Percentiles rank a stretch among this genome's conserved stretches.
Evolutionary conservation across 345 rosid species (phyloP).

Genomic region (Toxicodendron radicans): DNA sequence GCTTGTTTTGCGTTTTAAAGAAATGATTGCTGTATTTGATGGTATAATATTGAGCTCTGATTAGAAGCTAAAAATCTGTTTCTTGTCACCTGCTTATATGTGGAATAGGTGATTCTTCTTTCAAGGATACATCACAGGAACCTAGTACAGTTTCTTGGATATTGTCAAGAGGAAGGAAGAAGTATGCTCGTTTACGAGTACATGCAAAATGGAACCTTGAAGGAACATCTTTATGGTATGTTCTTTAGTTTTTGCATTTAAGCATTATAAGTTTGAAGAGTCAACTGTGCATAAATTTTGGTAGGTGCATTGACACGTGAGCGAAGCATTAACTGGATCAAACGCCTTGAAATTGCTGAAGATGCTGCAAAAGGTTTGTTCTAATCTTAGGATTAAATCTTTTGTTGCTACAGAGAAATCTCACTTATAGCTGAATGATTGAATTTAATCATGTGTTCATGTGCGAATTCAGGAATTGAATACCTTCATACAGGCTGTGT

Average conservation of each 20-base stretch:
- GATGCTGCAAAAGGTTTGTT: slow-evolving; percentile 84
- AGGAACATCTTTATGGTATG: slow-evolving; percentile 95
- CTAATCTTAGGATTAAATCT: slow-evolving; percentile 1
- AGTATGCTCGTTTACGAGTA: slow-evolving; percentile 90
- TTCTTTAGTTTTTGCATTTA: slow-evolving; percentile 11
- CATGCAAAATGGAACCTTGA: slow-evolving; percentile 96
- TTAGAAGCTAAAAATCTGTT: slow-evolving; percentile 16
- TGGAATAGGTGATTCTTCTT: slow-evolving; percentile 78
- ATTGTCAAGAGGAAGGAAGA: slow-evolving; percentile 90
- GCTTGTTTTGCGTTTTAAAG: not conserved
- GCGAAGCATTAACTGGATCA: slow-evolving; percentile 74
- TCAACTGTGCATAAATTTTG: slow-evolving; percentile 9
- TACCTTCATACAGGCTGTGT: slow-evolving; percentile 98
- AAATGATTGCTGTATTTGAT: slow-evolving; percentile 2
- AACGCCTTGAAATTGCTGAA: slow-evolving; percentile 96
- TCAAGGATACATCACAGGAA: slow-evolving; percentile 99
- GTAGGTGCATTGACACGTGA: slow-evolving; percentile 66
- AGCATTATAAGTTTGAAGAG: slow-evolving; percentile 10
- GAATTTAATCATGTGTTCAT: slow-evolving; percentile 19
- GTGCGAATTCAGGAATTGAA: slow-evolving; percentile 67
- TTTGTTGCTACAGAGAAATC: not conserved
- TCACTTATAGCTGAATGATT: not conserved
- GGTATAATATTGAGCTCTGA: not conserved
- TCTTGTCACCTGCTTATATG: slow-evolving; percentile 2
- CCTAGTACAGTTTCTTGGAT: slow-evolving; percentile 96